Evolutionary conservation across 805 yeast genomes (phyloP).

Genomic region (Yarrowia porcina): DNA sequence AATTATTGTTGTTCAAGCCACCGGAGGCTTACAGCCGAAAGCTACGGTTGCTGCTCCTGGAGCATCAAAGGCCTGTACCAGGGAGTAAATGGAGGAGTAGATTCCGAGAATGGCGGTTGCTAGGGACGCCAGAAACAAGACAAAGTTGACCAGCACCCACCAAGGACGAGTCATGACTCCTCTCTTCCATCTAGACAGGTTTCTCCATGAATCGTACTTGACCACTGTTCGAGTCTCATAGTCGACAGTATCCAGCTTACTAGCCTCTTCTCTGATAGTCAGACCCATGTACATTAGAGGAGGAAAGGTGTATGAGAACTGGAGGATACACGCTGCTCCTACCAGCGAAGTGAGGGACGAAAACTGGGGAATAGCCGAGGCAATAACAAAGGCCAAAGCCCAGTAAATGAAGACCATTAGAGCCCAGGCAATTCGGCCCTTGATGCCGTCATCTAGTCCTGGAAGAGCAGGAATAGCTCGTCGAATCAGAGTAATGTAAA

Average conservation of each 20-base stretch:
- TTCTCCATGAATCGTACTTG: constrained; percentile 37
- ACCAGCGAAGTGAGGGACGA: constrained; percentile 39
- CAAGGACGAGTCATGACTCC: constrained; percentile 34
- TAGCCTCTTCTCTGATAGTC: constrained; percentile 23
- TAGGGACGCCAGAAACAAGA: constrained; percentile 38
- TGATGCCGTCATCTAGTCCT: constrained; percentile 33
- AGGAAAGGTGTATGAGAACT: constrained; percentile 46
- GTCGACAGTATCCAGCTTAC: constrained; percentile 12
- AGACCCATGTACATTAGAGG: constrained; percentile 23
- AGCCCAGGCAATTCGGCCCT: constrained; percentile 41
- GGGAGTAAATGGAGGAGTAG: constrained; percentile 33
- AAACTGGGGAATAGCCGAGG: constrained; percentile 44
- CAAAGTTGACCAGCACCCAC: constrained; percentile 29
- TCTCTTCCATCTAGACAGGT: constrained; percentile 40
- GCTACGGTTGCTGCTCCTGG: constrained; percentile 27
- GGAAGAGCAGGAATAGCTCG: constrained; percentile 37
- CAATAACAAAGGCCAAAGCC: constrained; percentile 43
- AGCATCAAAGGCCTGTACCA: constrained; percentile 29
- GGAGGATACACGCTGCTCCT: constrained; percentile 44
- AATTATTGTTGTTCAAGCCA: not conserved
- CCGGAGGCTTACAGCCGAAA: constrained; percentile 30
- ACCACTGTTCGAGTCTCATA: not conserved
- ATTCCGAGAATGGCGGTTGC: constrained; percentile 37
- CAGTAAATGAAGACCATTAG: constrained; percentile 41
- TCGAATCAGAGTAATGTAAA: constrained; percentile 42